These are phyloP conservation scores for Ophiostoma himal-ulmi DNA, from an alignment of 2,329 filamentous ascomycete genomes.

Conservation along the genomic window DNA sequence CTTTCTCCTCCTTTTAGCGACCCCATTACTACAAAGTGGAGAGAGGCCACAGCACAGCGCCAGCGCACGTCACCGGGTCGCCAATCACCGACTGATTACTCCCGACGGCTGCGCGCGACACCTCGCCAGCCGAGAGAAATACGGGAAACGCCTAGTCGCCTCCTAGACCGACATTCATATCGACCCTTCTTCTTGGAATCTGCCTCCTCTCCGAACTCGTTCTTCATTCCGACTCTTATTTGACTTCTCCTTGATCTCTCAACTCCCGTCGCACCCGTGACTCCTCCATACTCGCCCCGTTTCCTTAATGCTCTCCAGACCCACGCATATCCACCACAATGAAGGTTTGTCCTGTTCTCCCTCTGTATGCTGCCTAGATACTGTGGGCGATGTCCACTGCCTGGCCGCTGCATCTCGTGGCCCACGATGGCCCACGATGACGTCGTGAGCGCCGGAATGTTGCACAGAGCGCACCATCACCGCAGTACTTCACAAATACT, in stretches of 20 bases:
- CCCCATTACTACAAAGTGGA: constrained; percentile 12
- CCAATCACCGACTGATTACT: constrained; percentile 14
- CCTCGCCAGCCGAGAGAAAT: constrained; percentile 4
- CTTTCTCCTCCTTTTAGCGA: constrained; percentile 4
- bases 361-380: background rate
- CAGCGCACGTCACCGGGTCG: constrained; percentile 21
- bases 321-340: constrained; percentile 22
- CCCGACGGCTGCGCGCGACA: constrained; percentile 5
- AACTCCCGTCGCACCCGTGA: constrained; percentile 4
- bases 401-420: background rate
- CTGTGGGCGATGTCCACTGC: background rate
- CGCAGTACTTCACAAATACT: background rate
- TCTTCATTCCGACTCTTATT: background rate
- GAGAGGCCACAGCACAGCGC: constrained; percentile 18
- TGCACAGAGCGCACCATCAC: background rate
- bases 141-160: background rate
- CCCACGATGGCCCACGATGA: background rate
- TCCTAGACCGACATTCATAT: constrained; percentile 11
- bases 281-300: background rate
- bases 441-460: background rate
- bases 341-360: constrained; percentile 20
- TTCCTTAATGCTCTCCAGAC: constrained; percentile 16
- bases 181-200: background rate
- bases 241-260: background rate
- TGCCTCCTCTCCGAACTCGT: background rate